These are phyloP conservation scores for Penstemon newberryi DNA, from an alignment of 257 asterid genomes.

Conservation along the genomic window DNA sequence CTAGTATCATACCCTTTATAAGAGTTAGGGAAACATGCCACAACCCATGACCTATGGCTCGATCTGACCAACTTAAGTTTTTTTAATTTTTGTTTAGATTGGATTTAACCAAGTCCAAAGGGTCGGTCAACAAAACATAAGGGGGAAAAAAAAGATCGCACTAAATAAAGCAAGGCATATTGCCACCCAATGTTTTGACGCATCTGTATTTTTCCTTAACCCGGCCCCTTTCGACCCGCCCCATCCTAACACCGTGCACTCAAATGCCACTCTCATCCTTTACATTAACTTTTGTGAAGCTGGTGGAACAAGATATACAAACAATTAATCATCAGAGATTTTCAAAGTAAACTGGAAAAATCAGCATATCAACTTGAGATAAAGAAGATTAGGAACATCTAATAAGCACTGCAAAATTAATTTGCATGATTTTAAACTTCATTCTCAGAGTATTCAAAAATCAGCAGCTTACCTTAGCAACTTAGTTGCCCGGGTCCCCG, in stretches of 20 bases:
- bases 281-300: neutral
- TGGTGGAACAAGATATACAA: neutral
- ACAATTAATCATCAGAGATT: neutral
- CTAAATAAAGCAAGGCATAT: no score
- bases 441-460: neutral
- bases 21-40: no score
- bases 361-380: neutral
- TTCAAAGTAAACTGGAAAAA: neutral
- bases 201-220: no score
- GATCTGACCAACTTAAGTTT: no score
- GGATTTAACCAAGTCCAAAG: no score
- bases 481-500: neutral
- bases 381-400: neutral
- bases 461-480: slow-evolving; percentile 6
- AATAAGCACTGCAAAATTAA: neutral
- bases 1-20: no score
- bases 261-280: neutral
- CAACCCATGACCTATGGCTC: no score
- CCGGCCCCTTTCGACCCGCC: no score
- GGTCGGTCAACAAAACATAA: no score
- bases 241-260: neutral
- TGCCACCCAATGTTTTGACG: no score
- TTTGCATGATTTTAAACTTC: neutral
- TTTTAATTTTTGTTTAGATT: no score
- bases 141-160: no score